Base-by-base conservation (phyloP, 169 alveolate species). In the Amoebophrya sp. region DNA sequence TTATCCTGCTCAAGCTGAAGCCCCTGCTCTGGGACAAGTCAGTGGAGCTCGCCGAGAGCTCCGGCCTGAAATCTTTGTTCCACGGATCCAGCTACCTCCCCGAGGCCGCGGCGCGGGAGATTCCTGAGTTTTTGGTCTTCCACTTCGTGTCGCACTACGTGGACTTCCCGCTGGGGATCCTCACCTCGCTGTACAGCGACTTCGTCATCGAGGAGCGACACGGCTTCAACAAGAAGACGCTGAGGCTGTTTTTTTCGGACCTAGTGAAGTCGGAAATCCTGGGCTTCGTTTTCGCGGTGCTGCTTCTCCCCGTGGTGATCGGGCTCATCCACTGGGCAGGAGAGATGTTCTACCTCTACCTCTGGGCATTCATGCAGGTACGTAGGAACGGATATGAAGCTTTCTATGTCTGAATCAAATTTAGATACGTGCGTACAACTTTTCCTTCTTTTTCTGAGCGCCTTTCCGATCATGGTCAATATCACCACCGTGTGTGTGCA, bases 321-420 rank as follows among this genome's bases (percentile, higher is more conserved):
- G 95, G 94, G 93, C 94, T 97, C 41, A 95, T 97, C 45, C 96
- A 96, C 90, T 95, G 95, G 94, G 98, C 98, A 29, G 99, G 99
- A 40, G 96, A 96, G n/a, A 91, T 94, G 78, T 97, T 98, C 93
- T 97, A 96, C 90, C 48, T 97, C 45, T 96, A 95, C 93, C 95
- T 95, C 34, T 26, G 94, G 78, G 34, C 39, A 13, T 58, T 58
- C 34, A 4, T 58, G 78, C 78, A 58, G 78, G 48, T 42, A 13
- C 13, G 48, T 42, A 42, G n/a, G n/a, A n/a, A n/a, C n/a, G n/a
- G n/a, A n/a, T n/a, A n/a, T n/a, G n/a, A n/a, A n/a, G n/a, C n/a
- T n/a, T n/a, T n/a, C n/a, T n/a, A n/a, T n/a, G n/a, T n/a, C n/a
- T n/a, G n/a, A n/a, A n/a, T n/a, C n/a, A n/a, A n/a, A n/a, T n/a